These are phyloP conservation scores for Rubia peregrina DNA, from an alignment of 305 asterid genomes.

Conservation along the genomic window DNA sequence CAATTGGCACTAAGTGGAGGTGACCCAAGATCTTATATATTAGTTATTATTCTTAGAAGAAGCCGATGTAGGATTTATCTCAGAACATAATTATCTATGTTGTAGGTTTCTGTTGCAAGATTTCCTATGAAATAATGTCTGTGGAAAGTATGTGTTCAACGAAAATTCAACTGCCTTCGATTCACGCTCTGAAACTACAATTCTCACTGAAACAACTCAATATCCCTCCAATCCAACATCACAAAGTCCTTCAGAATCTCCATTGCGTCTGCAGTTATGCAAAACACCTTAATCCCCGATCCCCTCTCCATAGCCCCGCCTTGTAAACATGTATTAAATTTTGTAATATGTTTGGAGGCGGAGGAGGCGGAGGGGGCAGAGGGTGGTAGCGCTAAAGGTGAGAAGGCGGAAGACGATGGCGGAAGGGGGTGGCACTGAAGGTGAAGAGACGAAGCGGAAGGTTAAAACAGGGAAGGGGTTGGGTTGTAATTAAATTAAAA, in stretches of 20 bases:
- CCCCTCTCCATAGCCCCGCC: slow-evolving; percentile 15
- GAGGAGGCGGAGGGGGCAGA: no score
- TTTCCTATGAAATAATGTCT: not conserved
- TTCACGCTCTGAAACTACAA: not conserved
- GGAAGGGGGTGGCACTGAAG: no score
- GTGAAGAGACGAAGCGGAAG: no score
- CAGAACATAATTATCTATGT: not conserved
- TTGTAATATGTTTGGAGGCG: not conserved
- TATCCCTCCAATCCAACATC: slow-evolving; percentile 7
- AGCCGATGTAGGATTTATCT: no score
- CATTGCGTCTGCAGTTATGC: slow-evolving; percentile 16
- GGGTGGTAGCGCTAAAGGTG: no score
- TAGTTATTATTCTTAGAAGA: no score
- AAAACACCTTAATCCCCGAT: not conserved
- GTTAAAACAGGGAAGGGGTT: no score
- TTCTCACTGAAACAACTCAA: not conserved
- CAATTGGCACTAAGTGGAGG: no score
- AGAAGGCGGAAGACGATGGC: no score
- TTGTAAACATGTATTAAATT: slow-evolving; percentile 14
- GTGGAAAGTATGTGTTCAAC: slow-evolving; percentile 19
- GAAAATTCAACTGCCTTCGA: slow-evolving; percentile 3
- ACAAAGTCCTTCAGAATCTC: slow-evolving; percentile 8
- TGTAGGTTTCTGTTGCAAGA: not conserved
- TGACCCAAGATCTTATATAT: no score
- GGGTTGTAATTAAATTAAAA: no score